Evolutionary conservation across 192 early-diverging fungal genomes (phyloP), one percentile per base, ranked within the genome.

Genomic region (Endogone sp.): DNA sequence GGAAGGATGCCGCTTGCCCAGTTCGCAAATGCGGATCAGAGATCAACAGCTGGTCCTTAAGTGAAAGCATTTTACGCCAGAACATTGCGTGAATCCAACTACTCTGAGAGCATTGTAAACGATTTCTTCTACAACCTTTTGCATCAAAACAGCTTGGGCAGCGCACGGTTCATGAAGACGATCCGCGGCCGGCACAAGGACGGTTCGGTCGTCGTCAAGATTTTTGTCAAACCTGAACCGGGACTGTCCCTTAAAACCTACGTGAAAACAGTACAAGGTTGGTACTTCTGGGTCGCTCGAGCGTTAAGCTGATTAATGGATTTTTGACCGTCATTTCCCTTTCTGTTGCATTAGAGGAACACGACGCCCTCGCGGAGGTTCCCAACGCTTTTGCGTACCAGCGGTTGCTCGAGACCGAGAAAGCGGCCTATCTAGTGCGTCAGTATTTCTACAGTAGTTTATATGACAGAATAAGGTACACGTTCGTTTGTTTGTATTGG

Each of bases 401-500:
- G 62, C 81, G 82, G 25, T 85, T 97, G 25, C 66, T 96, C 29
- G 95, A 97, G 71, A 97, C 96, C 3, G 93, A 96, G 6, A 83
- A 86, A 23, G 95, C 95, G 8, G 94, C 91, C 21, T 99, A 97
- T 65, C 65, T 97, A 63, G 80, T 96, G 63, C 83, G 97, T 16
- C 95, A 96, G 73, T 92, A 90, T 70, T 78, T 98, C 65, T 92
- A 92, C 67, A 89, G 88, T 72, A 97, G 90, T 82, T 85, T 99
- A n/a, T 99, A 99, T 61, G 97, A 99, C 79, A 89, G 95, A 6
- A 94, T 98, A 30, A 92, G 91, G 91, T 91, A n/a, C n/a, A n/a
- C n/a, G n/a, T n/a, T n/a, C n/a, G n/a, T n/a, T n/a, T n/a, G n/a
- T n/a, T n/a, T n/a, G n/a, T n/a, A n/a, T n/a, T n/a, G n/a, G n/a